phyloP scores from a whole-genome alignment of 768 basidiomycete species.

The Kwoniella pini region DNA sequence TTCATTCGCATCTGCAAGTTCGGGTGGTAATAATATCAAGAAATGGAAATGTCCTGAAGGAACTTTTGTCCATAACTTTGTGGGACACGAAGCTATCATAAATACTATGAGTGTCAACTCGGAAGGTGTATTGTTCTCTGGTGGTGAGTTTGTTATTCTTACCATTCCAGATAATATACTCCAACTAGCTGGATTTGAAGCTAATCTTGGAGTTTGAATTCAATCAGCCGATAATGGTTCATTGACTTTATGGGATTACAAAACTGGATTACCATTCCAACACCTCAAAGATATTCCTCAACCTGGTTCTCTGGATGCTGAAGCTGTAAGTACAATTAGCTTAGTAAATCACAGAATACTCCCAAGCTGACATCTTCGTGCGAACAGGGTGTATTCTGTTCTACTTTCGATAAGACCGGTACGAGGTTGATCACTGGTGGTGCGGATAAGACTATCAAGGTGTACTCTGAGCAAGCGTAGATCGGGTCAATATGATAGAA shows the following conservation, averaged over 20 bases:
- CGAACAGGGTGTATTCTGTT: conserved; percentile 91
- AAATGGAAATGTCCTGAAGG: conserved; percentile 99
- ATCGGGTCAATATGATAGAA: background rate
- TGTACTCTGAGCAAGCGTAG: conserved; percentile 51
- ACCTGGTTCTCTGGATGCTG: conserved; percentile 96
- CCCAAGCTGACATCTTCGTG: too few relatives aligned
- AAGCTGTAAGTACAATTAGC: conserved; percentile 60
- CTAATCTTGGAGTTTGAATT: conserved; percentile 5
- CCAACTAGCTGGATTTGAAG: too few relatives aligned
- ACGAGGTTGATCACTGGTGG: conserved; percentile 86
- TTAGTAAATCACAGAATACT: background rate
- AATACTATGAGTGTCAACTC: conserved; percentile 91
- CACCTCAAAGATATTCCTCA: conserved; percentile 90
- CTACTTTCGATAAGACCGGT: conserved; percentile 93
- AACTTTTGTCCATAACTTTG: conserved; percentile 91
- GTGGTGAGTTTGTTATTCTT: conserved; percentile 63
- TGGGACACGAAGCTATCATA: conserved; percentile 95
- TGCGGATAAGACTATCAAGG: conserved; percentile 98
- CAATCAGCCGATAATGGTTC: conserved; percentile 85
- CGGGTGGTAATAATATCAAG: conserved; percentile 99
- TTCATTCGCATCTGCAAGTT: conserved; percentile 90
- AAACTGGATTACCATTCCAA: conserved; percentile 92
- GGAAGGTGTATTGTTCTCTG: conserved; percentile 96
- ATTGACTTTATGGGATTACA: conserved; percentile 89
- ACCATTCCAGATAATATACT: too few relatives aligned